Evolutionary conservation across 192 early-diverging fungal species (phyloP), one percentile per base, ranked within the genome.

Genomic region (Helicostylum pulchrum): DNA sequence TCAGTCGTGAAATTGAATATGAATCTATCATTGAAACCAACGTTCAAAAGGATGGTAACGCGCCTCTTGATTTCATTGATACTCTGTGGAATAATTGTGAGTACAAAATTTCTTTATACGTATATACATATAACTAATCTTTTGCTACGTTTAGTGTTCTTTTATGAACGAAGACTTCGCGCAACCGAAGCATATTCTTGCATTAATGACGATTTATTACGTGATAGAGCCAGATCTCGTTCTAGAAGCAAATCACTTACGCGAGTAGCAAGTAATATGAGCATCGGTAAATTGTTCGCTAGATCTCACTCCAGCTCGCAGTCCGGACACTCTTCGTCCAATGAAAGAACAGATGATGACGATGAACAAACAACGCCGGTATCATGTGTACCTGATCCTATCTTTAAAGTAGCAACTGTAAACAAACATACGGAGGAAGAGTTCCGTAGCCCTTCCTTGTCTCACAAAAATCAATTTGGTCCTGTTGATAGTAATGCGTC

Each of bases 41-140:
- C 21, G 20, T 21, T 21, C 36, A 59, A 7, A 12, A 19, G 7
- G 23, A 59, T 45, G 57, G 57, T 11, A 21, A 43, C 32, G 36
- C 36, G 9, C 36, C 36, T 10, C 39, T 43, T 26, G 57, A 59
- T 14, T 59, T 59, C 11, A 23, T 59, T 43, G 12, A 17, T 43
- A 59, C 57, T 15, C 20, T 59, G 11, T 59, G 57, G 57, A 59
- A 59, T 59, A 59, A 42, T 45, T 39, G 57, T 59, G 36, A 59
- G 23, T n/a, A 52, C 20, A 51, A 51, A 51, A 51, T 52, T 26
- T 2, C 26, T 26, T 26, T 2, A 2, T 26, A 26, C 2, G 26
- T 26, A 26, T 26, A 26, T 26, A 26, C n/a, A n/a, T n/a, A n/a
- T n/a, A n/a, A n/a, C 26, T 26, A 26, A 26, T 26, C 26, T 53